Conservation (phyloP, 352 stramenopile species). For the Aphanomyces cochlioides region DNA sequence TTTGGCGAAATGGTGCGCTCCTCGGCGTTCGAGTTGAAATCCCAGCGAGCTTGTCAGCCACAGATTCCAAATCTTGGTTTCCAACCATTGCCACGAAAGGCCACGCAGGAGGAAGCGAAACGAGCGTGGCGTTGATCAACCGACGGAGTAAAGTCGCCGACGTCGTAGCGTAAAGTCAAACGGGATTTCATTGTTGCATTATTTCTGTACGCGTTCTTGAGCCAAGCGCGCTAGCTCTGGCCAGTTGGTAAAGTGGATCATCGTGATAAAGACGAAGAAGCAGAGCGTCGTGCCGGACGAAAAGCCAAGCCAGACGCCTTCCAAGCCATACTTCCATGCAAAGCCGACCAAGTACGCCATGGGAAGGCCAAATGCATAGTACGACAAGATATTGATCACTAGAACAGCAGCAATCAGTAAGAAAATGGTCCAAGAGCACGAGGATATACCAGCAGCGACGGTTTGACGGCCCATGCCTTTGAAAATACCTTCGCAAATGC, state of each 20-base stretch:
- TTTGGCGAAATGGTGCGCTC: too few relatives aligned
- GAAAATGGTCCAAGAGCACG: neutral
- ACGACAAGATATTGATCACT: conserved; percentile 61
- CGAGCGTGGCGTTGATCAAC: too few relatives aligned
- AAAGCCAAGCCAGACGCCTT: conserved; percentile 79
- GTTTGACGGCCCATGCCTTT: conserved; percentile 62
- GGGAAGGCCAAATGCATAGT: conserved; percentile 71
- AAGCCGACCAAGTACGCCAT: conserved; percentile 58
- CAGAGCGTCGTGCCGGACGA: conserved; percentile 45
- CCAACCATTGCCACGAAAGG: too few relatives aligned
- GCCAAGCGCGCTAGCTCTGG: conserved; percentile 37
- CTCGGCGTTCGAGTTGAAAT: too few relatives aligned
- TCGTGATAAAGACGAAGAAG: conserved; percentile 32
- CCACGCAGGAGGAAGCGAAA: too few relatives aligned
- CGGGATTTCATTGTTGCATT: neutral
- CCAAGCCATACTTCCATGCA: conserved; percentile 40
- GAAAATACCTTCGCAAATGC: conserved; percentile 65
- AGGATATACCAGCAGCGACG: conserved; percentile 41
- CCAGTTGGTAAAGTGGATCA: conserved; percentile 45
- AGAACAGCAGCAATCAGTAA: neutral
- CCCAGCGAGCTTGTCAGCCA: too few relatives aligned
- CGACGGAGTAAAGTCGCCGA: too few relatives aligned
- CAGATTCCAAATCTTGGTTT: too few relatives aligned
- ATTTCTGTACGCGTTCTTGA: conserved; percentile 30
- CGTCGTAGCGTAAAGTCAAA: too few relatives aligned